Percentiles rank a stretch among this genome's conserved stretches.
These are phyloP conservation scores for Platanthera guangdongensis DNA, from an alignment of 106 monocot species.

Conservation along the genomic window DNA sequence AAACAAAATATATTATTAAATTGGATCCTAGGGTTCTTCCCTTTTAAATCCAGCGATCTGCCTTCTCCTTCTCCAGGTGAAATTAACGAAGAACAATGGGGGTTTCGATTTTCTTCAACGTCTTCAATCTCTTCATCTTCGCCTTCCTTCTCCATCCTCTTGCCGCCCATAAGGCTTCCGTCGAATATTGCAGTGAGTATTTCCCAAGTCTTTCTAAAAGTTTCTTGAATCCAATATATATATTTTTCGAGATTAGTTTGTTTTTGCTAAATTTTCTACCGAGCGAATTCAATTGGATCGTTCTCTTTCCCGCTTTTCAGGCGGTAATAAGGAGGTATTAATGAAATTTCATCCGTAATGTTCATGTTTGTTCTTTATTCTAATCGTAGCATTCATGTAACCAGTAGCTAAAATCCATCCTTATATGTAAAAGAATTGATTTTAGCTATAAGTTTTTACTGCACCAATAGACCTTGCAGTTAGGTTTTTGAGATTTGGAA, in stretches of 20 bases:
- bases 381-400: neutral
- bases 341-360: neutral
- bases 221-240: too few species aligned
- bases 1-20: neutral
- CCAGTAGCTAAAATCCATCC: neutral
- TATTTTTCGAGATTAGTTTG: neutral
- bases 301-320: neutral
- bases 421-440: too few species aligned
- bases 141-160: neutral
- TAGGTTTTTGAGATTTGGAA: neutral
- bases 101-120: slow-evolving; percentile 1
- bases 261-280: neutral
- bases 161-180: neutral
- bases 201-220: neutral
- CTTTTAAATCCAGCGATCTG: neutral
- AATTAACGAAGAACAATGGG: slow-evolving; percentile 2
- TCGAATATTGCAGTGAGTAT: slow-evolving; percentile 14
- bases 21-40: neutral
- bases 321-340: neutral
- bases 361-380: neutral
- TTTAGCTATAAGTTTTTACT: neutral
- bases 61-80: neutral
- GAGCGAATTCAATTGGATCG: neutral
- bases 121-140: neutral
- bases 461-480: neutral